phyloP scores from a whole-genome alignment of 2,329 filamentous ascomycete genomes.

The Colletotrichum sp. region DNA sequence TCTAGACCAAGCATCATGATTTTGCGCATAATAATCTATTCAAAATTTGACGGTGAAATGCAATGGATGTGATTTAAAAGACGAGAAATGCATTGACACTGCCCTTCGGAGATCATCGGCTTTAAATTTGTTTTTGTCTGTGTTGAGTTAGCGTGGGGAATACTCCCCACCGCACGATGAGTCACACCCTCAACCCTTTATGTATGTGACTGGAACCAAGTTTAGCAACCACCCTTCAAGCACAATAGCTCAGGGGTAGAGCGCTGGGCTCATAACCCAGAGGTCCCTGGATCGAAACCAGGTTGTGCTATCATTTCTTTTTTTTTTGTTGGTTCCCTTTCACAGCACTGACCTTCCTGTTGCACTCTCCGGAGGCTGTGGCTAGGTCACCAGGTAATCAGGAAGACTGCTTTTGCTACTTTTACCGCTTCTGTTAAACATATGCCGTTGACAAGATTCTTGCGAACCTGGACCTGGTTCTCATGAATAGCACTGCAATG shows the following conservation, averaged over 20 bases:
- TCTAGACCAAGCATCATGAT: constrained; percentile 10
- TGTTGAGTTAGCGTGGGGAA: background rate
- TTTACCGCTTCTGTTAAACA: background rate
- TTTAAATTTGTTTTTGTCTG: background rate
- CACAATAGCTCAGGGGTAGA: constrained; percentile 23
- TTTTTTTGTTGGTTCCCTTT: background rate
- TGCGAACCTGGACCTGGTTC: background rate
- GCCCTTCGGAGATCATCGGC: background rate
- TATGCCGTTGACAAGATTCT: background rate
- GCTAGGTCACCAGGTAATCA: background rate
- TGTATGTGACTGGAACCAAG: fast-evolving
- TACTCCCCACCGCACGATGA: background rate
- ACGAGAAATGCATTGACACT: background rate
- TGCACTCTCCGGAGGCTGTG: background rate
- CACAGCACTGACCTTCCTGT: background rate
- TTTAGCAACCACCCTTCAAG: background rate
- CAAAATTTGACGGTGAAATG: background rate
- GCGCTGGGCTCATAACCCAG: constrained; percentile 23
- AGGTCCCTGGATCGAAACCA: constrained; percentile 22
- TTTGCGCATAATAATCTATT: background rate
- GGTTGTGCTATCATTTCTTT: constrained; percentile 1
- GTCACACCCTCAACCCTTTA: background rate
- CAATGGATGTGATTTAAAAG: background rate
- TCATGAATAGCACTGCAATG: background rate
- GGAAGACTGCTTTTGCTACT: background rate